Evolutionary conservation across 495 filamentous ascomycete species (phyloP).

Genomic region (Patellaria atrata): DNA sequence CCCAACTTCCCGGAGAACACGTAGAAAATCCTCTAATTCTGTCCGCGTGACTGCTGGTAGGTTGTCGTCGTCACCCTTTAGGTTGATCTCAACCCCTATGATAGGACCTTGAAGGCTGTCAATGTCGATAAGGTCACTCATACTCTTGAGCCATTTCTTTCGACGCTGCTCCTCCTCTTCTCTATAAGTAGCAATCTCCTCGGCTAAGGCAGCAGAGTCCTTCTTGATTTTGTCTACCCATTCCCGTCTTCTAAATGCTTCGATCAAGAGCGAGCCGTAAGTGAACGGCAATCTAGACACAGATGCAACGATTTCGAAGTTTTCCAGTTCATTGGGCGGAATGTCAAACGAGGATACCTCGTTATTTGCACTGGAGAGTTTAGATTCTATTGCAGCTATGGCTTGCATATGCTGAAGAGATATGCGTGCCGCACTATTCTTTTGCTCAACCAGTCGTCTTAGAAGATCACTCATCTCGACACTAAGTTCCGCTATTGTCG

Average conservation of each 20-base stretch:
- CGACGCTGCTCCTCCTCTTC: constrained; percentile 83
- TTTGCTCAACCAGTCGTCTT: constrained; percentile 48
- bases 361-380: constrained; percentile 51
- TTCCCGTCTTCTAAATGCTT: constrained; percentile 72
- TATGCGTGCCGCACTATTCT: constrained; percentile 41
- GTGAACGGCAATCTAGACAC: constrained; percentile 70
- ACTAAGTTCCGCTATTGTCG: constrained; percentile 54
- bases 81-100: constrained; percentile 69
- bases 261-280: constrained; percentile 78
- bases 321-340: constrained; percentile 47
- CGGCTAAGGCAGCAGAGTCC: constrained; percentile 70
- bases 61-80: constrained; percentile 60
- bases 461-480: constrained; percentile 63
- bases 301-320: constrained; percentile 60
- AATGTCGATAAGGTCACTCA: constrained; percentile 41
- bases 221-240: constrained; percentile 80
- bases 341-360: constrained; percentile 59
- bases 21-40: constrained; percentile 41
- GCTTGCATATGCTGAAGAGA: constrained; percentile 58
- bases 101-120: constrained; percentile 49
- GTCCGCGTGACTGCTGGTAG: constrained; percentile 56
- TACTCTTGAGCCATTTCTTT: constrained; percentile 77
- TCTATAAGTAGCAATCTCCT: constrained; percentile 78
- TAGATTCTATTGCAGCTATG: constrained; percentile 62
- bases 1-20: constrained; percentile 35